A percentile compares a stretch with the other conserved stretches of the same genome.
These are phyloP conservation scores for Xylaria sp. DNA, from an alignment of 2,329 filamentous ascomycete species.

Conservation along the genomic window DNA sequence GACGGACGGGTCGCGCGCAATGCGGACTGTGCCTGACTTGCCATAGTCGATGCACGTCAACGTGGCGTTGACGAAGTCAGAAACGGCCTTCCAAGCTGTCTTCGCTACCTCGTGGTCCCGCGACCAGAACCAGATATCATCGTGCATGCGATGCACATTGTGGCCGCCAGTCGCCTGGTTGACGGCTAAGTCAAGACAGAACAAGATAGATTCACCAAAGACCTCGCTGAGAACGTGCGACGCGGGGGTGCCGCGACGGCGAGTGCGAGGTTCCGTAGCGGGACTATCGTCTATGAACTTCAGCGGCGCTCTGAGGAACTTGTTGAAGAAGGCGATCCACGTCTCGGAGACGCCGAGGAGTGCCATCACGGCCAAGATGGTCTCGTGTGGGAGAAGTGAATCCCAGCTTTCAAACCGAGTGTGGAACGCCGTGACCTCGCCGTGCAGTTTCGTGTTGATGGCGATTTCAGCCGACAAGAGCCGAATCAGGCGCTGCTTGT, in stretches of 20 bases:
- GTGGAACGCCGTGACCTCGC: conserved; percentile 58
- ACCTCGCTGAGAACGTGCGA: conserved; percentile 68
- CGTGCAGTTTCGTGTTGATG: conserved; percentile 57
- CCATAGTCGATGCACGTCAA: conserved; percentile 64
- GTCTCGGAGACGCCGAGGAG: conserved; percentile 67
- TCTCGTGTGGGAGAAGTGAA: conserved; percentile 62
- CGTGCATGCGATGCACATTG: conserved; percentile 69
- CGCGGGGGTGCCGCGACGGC: conserved; percentile 68
- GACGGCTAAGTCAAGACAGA: conserved; percentile 72
- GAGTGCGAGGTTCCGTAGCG: conserved; percentile 53
- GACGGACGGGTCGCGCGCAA: conserved; percentile 46
- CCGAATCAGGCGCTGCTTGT: conserved; percentile 61
- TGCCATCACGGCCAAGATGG: conserved; percentile 64
- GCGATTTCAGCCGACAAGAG: conserved; percentile 59
- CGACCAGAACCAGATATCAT: conserved; percentile 75
- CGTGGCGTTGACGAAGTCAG: conserved; percentile 63
- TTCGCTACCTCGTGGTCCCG: conserved; percentile 62
- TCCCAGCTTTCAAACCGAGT: conserved; percentile 59
- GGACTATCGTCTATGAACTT: conserved; percentile 65
- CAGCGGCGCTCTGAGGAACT: conserved; percentile 68
- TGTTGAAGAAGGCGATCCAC: conserved; percentile 69
- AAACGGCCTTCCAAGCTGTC: conserved; percentile 68
- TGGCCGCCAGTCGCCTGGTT: conserved; percentile 65
- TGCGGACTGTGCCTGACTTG: conserved; percentile 61
- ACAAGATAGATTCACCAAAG: conserved; percentile 69